Base-by-base conservation (phyloP, 768 basidiomycete genomes). In the Pulveroboletus sp. region DNA sequence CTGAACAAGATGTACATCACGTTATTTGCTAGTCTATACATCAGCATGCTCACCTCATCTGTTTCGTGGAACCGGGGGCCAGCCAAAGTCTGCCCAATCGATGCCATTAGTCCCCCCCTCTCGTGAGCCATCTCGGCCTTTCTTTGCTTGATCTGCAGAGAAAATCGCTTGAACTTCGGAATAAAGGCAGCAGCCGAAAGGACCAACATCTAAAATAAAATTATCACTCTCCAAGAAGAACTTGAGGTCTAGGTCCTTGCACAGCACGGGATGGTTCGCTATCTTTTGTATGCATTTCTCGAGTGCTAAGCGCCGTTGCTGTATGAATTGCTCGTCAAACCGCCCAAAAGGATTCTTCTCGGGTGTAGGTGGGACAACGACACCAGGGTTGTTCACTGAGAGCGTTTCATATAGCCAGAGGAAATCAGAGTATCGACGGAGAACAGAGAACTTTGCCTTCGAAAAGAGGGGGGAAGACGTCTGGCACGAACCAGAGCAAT, bases 391-490 rank as follows among this genome's bases (percentile, higher is more conserved):
- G 69, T 97, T 97, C 57, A 71, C 65, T 0, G 84, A 85, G 2
- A 99, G 78, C 0, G 86, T 83, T 61, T 93, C 92, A 67, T 90
- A 96, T 1, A 99, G 70, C 96, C 96, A 98, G 17, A 97, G 78
- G 61, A 98, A 99, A 69, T 99, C 95, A 6, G 91, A 93, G 69
- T 96, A 99, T 30, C 96, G 84, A n/a, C 96, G 81, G 1, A 99
- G 82, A 45, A 97, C 96, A 3, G 93, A 94, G 67, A 96, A 95
- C 1, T 82, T 73, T 1, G 84, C 80, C 73, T 89, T 91, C 56
- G 83, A 80, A 71, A 80, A 98, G 24, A 85, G 70, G 0, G 89
- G 84, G 4, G 92, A 94, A 7, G 86, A 90, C 0, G 93, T 96
- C 86, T 91, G 57, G 10, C 10, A 35, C 39, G 27, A 28, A 47